phyloP scores from a whole-genome alignment of 129 eudicot genomes.

The Artemisia tridentata region DNA sequence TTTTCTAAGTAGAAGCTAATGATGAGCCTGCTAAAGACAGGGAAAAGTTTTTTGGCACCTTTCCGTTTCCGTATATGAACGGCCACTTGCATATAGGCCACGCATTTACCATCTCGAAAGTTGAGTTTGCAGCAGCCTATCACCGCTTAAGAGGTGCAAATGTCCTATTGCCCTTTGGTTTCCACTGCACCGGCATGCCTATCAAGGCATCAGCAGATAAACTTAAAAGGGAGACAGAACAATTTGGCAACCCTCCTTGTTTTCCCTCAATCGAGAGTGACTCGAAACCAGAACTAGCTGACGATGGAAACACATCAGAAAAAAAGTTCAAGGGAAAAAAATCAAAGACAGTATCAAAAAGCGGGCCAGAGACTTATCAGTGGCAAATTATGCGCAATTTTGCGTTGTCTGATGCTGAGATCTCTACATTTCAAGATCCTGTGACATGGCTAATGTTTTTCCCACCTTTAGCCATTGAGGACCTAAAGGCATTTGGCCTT shows the following conservation, averaged over 20 bases:
- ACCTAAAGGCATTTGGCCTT: conserved; percentile 74
- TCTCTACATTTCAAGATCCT: conserved; percentile 66
- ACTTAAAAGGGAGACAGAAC: conserved; percentile 58
- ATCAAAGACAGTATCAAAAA: conserved; percentile 65
- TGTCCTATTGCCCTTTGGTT: conserved; percentile 82
- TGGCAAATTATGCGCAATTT: conserved; percentile 90
- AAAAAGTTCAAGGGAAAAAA: conserved; percentile 70
- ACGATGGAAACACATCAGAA: conserved; percentile 40
- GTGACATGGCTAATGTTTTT: conserved; percentile 63
- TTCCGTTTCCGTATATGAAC: conserved; percentile 87
- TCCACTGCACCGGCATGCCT: conserved; percentile 91
- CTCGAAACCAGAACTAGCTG: conserved; percentile 29
- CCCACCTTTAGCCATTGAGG: conserved; percentile 85
- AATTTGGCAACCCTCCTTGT: conserved; percentile 70
- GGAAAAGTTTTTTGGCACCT: conserved; percentile 77
- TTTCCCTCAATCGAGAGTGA: conserved; percentile 44
- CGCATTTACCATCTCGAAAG: conserved; percentile 75
- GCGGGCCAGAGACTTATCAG: conserved; percentile 65
- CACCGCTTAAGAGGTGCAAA: conserved; percentile 81
- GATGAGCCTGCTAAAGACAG: conserved; percentile 55
- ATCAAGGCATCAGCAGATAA: conserved; percentile 94
- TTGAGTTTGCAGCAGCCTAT: conserved; percentile 78
- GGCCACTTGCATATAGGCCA: conserved; percentile 83
- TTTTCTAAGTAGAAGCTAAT: conserved; percentile 57
- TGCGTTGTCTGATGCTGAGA: conserved; percentile 73